A percentile compares a stretch with the other conserved stretches of the same genome.
Conservation (phyloP, 352 stramenopile genomes). For the Phytophthora idaei region DNA sequence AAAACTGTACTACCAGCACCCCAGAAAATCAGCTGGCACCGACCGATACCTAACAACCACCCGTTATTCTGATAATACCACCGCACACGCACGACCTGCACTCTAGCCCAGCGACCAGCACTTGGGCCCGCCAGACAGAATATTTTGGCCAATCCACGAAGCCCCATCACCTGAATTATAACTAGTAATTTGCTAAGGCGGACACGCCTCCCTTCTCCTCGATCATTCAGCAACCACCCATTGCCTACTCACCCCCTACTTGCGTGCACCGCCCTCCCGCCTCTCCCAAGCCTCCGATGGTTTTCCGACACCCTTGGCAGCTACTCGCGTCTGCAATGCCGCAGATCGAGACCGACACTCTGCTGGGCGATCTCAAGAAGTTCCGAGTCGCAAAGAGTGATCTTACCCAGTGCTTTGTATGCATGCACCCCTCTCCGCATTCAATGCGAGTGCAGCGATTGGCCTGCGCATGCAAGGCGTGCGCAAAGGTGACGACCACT, state of each 20-base stretch:
- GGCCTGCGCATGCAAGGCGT: neutral
- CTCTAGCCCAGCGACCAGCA: neutral
- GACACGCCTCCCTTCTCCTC: neutral
- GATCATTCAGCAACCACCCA: neutral
- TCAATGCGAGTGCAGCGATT: slow-evolving; percentile 3
- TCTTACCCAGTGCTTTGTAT: slow-evolving; percentile 1
- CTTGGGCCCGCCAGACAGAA: neutral
- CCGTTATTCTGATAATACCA: neutral
- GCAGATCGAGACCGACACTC: neutral
- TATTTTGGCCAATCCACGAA: neutral
- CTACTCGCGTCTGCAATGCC: neutral
- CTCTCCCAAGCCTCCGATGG: neutral
- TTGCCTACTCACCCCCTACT: neutral
- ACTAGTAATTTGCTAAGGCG: neutral
- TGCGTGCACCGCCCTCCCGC: too few relatives aligned
- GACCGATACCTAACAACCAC: neutral
- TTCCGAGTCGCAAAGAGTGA: slow-evolving; percentile 13
- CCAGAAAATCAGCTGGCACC: neutral
- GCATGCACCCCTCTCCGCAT: slow-evolving; percentile 1
- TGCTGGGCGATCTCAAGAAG: neutral
- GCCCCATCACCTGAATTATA: neutral
- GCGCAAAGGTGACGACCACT: neutral
- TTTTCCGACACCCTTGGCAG: neutral
- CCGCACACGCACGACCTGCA: neutral
- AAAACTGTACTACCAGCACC: neutral